phyloP scores from a whole-genome alignment of 768 basidiomycete species.

The Dioszegia aurantiaca region DNA sequence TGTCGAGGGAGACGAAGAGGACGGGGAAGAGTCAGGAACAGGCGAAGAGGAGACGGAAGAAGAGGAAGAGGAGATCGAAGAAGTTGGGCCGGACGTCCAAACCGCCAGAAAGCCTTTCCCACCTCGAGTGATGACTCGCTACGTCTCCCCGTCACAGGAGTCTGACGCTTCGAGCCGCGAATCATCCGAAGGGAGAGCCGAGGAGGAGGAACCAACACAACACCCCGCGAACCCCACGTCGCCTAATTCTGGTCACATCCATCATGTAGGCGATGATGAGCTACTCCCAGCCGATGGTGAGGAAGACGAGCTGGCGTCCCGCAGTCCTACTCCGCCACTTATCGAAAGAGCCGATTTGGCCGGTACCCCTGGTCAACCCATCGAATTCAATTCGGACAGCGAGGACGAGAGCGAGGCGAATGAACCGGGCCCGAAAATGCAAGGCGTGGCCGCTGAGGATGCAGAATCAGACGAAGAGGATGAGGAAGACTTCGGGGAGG shows the following conservation, averaged over 20 bases:
- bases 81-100: neutral
- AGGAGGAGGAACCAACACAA: neutral
- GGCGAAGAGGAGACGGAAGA: conserved; percentile 19
- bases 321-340: conserved; percentile 2
- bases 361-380: neutral
- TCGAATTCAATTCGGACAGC: conserved; percentile 4
- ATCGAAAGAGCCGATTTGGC: neutral
- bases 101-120: no score
- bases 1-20: conserved; percentile 7
- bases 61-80: conserved; percentile 13
- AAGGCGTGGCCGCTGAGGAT: neutral
- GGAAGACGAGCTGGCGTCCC: conserved; percentile 1
- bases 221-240: no score
- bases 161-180: no score
- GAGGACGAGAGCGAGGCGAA: neutral
- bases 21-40: conserved; percentile 12
- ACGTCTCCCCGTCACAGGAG: no score
- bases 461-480: neutral
- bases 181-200: no score
- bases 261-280: no score
- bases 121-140: no score
- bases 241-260: neutral
- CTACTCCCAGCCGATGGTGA: neutral
- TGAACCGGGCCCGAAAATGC: neutral
- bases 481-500: neutral